Evolutionary conservation across 108 stramenopile genomes (phyloP).

Genomic region (Asterionellopsis glacialis): DNA sequence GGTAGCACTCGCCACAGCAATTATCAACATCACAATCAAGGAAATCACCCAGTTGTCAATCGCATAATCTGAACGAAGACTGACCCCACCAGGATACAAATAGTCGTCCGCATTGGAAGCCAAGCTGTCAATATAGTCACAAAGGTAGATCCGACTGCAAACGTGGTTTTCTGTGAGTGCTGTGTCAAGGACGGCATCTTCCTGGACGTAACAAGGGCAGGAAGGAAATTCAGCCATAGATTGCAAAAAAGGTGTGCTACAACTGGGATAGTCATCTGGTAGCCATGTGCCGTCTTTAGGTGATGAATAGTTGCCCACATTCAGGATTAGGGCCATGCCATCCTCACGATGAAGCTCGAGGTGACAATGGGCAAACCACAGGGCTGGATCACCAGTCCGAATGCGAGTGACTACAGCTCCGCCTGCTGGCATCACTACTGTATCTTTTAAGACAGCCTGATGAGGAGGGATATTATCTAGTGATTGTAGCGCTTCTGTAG

Average conservation of each 20-base stretch:
- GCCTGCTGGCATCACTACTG: slow-evolving; percentile 23
- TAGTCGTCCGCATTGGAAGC: not conserved
- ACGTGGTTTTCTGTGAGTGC: slow-evolving; percentile 1
- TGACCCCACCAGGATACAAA: not conserved
- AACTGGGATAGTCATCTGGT: slow-evolving; percentile 15
- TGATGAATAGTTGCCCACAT: slow-evolving; percentile 13
- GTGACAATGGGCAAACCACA: slow-evolving; percentile 20
- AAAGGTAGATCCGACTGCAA: slow-evolving; percentile 18
- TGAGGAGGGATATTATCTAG: slow-evolving; percentile 3
- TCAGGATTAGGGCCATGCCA: slow-evolving; percentile 21
- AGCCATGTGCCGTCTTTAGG: slow-evolving; percentile 14
- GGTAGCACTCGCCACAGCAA: not conserved
- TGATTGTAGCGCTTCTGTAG: slow-evolving; percentile 4
- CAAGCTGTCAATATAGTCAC: no score
- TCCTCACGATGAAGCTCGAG: slow-evolving; percentile 16
- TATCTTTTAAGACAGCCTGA: slow-evolving; percentile 13
- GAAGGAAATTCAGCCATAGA: slow-evolving; percentile 6
- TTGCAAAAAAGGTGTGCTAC: not conserved
- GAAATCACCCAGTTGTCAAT: not conserved
- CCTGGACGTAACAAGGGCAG: slow-evolving; percentile 19
- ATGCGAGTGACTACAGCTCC: slow-evolving; percentile 21
- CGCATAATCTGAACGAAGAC: not conserved
- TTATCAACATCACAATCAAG: not conserved
- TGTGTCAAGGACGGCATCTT: slow-evolving; percentile 10
- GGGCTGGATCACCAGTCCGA: slow-evolving; percentile 5